Evolutionary conservation across 768 basidiomycete genomes (phyloP).

Genomic region (Suillus paluster): DNA sequence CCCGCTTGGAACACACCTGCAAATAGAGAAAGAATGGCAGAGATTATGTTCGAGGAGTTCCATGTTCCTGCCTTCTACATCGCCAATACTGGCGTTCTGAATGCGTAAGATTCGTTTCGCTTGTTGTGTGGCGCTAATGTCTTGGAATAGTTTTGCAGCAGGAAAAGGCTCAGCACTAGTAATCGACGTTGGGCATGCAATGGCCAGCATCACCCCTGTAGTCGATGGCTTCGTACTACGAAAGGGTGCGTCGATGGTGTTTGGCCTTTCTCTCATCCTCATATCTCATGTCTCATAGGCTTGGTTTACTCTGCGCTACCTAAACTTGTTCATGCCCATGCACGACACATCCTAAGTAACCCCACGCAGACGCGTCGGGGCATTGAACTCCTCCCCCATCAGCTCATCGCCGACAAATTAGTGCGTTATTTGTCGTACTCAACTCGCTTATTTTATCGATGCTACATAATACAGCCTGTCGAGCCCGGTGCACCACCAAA

Average conservation of each 20-base stretch:
- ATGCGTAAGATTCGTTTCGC: conserved; percentile 60
- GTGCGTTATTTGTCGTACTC: conserved; percentile 40
- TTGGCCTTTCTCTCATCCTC: background rate
- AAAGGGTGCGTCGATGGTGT: conserved; percentile 62
- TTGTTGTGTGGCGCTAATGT: conserved; percentile 14
- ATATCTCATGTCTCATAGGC: conserved; percentile 58
- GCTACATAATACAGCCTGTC: conserved; percentile 59
- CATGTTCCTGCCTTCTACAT: conserved; percentile 95
- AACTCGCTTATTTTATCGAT: conserved; percentile 8
- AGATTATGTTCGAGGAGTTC: conserved; percentile 98
- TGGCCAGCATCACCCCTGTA: conserved; percentile 91
- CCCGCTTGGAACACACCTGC: conserved; percentile 94
- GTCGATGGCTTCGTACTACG: conserved; percentile 97
- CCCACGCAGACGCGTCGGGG: conserved; percentile 54
- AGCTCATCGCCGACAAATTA: conserved; percentile 83
- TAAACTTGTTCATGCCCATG: conserved; percentile 79
- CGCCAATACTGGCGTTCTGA: conserved; percentile 91
- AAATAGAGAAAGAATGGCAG: conserved; percentile 94
- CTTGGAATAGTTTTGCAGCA: conserved; percentile 77
- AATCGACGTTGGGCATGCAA: conserved; percentile 89
- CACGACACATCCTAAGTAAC: conserved; percentile 65
- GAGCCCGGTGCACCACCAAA: conserved; percentile 68
- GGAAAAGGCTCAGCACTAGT: conserved; percentile 98
- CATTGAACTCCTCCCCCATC: conserved; percentile 81
- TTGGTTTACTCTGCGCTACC: conserved; percentile 77